These are phyloP conservation scores for Coniophora puteana DNA, from an alignment of 1,284 basidiomycete genomes.

Conservation along the genomic window DNA sequence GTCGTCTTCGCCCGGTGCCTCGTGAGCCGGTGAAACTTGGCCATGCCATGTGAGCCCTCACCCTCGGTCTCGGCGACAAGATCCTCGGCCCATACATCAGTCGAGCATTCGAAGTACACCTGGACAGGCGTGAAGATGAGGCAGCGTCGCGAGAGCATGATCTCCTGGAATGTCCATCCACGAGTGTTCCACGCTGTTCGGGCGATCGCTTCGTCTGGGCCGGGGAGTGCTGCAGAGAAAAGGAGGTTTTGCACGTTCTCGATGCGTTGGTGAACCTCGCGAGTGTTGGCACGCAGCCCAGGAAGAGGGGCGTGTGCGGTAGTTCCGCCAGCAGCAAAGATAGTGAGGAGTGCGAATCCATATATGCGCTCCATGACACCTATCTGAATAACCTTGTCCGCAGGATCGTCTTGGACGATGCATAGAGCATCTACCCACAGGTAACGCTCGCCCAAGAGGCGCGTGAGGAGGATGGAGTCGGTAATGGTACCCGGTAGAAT, in stretches of 20 bases:
- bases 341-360: slow-evolving; percentile 1
- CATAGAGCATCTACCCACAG: slow-evolving; percentile 11
- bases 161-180: slow-evolving; percentile 7
- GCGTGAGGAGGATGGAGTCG: slow-evolving; percentile 7
- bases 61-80: slow-evolving; percentile 5
- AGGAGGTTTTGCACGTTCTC: slow-evolving; percentile 3
- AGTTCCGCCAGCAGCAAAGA: slow-evolving; percentile 5
- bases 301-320: slow-evolving; percentile 2
- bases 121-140: slow-evolving; percentile 17
- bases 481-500: slow-evolving; percentile 6
- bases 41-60: too few species aligned
- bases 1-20: too few species aligned
- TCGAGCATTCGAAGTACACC: slow-evolving; percentile 16
- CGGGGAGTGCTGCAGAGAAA: background rate
- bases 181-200: slow-evolving; percentile 1
- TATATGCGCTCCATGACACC: slow-evolving; percentile 4
- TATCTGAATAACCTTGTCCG: slow-evolving; percentile 5
- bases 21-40: too few species aligned
- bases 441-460: slow-evolving; percentile 6
- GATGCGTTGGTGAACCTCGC: background rate
- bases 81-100: slow-evolving; percentile 19
- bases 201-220: background rate
- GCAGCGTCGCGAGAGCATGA: background rate
- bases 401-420: slow-evolving; percentile 8
- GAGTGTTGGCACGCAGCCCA: slow-evolving; percentile 1